Base-by-base conservation (phyloP, 2,329 filamentous ascomycete genomes). In the Neopestalotiopsis rosae region DNA sequence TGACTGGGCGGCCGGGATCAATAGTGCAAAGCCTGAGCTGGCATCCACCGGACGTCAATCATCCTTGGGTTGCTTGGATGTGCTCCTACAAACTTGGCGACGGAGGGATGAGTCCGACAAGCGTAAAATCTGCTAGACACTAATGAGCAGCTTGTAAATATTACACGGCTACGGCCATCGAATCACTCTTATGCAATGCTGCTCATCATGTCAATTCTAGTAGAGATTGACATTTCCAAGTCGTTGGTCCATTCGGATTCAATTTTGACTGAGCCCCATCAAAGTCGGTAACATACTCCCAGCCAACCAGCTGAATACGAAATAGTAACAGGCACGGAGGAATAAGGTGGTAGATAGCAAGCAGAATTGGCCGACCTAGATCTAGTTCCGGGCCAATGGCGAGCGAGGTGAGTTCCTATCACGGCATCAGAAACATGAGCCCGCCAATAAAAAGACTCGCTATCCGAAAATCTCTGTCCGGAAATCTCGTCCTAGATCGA, bases 331-430 rank as follows among this genome's bases (percentile, higher is more conserved):
- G 57, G 30, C 7, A 58, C 30, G 10, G 13, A 34, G 24, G 5
- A 24, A 34, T 24, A 34, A 28, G 24, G 24, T 59, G 20, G n/a
- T 59, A 24, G 14, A 17, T 17, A 62, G 30, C 6, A 62, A 42
- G 17, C 6, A 62, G 14, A 62, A 14, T 40, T 12, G 32, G 40
- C 34, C 13, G 59, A 62, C 24, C 59, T 13, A n/a, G 30, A 28
- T 30, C n/a, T 10, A 45, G 9, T 24, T 38, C 30, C 32, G 38
- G 40, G 34, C 61, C 61, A 64, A 64, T 64, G 17, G 40, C 61
- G 61, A 28, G 61, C 28, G 17, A 20, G 13, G 34, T 20, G 28
- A 20, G 20, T 64, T 49, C 61, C 61, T 49, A 64, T 64, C 61
- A 49, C 20, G 61, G 61, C 38, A 64, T 45, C 45, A 30, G 13